These are phyloP conservation scores for Hemisphaericaspora xylofermentans DNA, from an alignment of 1,139 yeast species.

Conservation along the genomic window DNA sequence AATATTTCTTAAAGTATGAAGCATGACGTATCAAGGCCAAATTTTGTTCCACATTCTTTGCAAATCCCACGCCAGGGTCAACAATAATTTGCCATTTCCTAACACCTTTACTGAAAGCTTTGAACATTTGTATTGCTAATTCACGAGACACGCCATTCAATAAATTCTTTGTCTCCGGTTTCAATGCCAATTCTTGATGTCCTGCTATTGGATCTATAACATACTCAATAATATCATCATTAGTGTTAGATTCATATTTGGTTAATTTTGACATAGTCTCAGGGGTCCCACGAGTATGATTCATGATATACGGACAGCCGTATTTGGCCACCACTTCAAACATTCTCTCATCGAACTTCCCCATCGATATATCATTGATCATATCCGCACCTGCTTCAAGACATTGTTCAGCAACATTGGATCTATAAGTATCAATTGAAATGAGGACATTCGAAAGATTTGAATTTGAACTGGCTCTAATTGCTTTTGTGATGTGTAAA, in stretches of 20 bases:
- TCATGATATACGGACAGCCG: conserved; percentile 76
- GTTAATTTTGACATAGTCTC: conserved; percentile 66
- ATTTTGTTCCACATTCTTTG: conserved; percentile 72
- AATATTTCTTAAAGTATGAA: conserved; percentile 53
- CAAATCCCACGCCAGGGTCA: conserved; percentile 97
- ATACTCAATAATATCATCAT: conserved; percentile 41
- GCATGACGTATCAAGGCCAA: conserved; percentile 60
- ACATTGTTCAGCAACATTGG: conserved; percentile 69
- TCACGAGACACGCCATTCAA: conserved; percentile 62
- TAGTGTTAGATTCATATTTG: conserved; percentile 47
- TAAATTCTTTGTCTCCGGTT: conserved; percentile 32
- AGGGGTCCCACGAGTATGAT: conserved; percentile 85
- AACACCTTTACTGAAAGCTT: conserved; percentile 65
- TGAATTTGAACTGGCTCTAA: conserved; percentile 40
- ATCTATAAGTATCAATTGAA: conserved; percentile 83
- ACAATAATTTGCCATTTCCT: conserved; percentile 86
- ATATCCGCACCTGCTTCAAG: conserved; percentile 83
- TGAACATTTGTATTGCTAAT: conserved; percentile 51
- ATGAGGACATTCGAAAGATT: conserved; percentile 45
- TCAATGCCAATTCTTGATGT: conserved; percentile 21
- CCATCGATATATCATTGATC: conserved; percentile 89
- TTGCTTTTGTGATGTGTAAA: conserved; percentile 63
- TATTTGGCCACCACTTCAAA: conserved; percentile 64
- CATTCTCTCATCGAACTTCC: conserved; percentile 63
- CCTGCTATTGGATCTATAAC: conserved; percentile 31